Evolutionary conservation across 768 basidiomycete species (phyloP).

Genomic region (Boletus rubescentipes): DNA sequence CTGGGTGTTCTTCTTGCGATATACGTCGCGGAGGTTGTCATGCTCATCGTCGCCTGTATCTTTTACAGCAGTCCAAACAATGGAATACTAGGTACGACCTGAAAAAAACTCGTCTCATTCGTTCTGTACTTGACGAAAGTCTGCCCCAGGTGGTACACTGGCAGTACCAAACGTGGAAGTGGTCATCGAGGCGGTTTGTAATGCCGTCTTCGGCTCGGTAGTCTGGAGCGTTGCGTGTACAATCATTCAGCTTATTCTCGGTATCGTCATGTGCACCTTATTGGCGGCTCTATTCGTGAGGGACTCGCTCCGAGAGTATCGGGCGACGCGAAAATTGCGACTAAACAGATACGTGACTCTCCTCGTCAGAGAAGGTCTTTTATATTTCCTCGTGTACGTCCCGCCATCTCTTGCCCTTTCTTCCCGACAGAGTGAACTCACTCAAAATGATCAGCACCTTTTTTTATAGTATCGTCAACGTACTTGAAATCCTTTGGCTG

Average conservation of each 20-base stretch:
- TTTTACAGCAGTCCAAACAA: too few species aligned
- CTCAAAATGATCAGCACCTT: background rate
- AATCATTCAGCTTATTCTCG: background rate
- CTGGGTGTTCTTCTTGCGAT: constrained; percentile 4
- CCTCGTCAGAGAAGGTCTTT: background rate
- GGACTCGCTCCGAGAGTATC: background rate
- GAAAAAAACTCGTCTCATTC: background rate
- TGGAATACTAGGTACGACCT: background rate
- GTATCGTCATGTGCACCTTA: background rate
- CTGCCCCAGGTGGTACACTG: too few species aligned
- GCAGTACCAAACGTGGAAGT: background rate
- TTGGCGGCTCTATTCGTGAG: background rate
- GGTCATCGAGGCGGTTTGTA: too few species aligned
- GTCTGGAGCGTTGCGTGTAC: background rate
- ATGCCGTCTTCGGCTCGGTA: background rate
- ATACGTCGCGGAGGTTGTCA: background rate
- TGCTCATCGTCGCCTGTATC: background rate
- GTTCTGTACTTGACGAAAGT: too few species aligned
- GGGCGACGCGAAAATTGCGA: background rate
- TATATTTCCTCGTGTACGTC: background rate
- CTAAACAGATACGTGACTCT: background rate
- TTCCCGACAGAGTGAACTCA: too few species aligned
- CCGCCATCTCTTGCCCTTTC: too few species aligned
- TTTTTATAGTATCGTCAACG: background rate
- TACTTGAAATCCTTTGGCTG: background rate